A percentile compares a stretch with the other conserved stretches of the same genome.
These are phyloP conservation scores for Gaultheria prostrata DNA, from an alignment of 148 eudicot genomes.

Conservation along the genomic window DNA sequence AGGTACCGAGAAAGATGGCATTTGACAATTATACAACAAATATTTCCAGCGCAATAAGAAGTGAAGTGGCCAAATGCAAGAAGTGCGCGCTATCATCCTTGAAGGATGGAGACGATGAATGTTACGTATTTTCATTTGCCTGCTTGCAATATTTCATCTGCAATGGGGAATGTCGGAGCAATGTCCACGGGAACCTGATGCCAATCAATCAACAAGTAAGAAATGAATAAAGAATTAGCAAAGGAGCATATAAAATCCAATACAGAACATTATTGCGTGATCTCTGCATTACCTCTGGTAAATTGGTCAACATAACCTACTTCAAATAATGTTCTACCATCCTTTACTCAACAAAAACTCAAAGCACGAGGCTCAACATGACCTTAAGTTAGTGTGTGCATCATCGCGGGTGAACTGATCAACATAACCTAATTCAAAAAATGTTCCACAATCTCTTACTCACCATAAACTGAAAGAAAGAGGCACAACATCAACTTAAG, in stretches of 20 bases:
- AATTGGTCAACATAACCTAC: not conserved
- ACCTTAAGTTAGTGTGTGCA: not conserved
- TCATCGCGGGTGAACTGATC: not conserved
- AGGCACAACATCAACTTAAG: not conserved
- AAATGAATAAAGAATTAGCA: not conserved
- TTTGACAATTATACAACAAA: not conserved
- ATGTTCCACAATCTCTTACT: not conserved
- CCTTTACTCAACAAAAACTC: not conserved
- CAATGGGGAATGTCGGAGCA: slow-evolving; percentile 66
- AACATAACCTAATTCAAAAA: not conserved
- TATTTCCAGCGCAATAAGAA: not conserved
- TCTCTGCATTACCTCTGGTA: too few relatives aligned
- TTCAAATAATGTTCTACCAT: not conserved
- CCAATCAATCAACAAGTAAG: not conserved
- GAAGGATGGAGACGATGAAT: not conserved
- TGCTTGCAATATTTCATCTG: slow-evolving; percentile 44
- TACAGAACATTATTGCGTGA: too few relatives aligned
- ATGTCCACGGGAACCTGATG: slow-evolving; percentile 90
- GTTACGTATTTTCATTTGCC: not conserved
- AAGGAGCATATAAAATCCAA: too few relatives aligned
- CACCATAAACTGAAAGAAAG: not conserved
- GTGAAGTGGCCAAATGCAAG: too few relatives aligned
- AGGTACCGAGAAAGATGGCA: not conserved
- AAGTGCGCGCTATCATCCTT: not conserved
- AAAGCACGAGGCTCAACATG: not conserved